Evolutionary conservation across 192 early-diverging fungal genomes (phyloP), one percentile per base, ranked within the genome.

Genomic region (Coemansia sp.): DNA sequence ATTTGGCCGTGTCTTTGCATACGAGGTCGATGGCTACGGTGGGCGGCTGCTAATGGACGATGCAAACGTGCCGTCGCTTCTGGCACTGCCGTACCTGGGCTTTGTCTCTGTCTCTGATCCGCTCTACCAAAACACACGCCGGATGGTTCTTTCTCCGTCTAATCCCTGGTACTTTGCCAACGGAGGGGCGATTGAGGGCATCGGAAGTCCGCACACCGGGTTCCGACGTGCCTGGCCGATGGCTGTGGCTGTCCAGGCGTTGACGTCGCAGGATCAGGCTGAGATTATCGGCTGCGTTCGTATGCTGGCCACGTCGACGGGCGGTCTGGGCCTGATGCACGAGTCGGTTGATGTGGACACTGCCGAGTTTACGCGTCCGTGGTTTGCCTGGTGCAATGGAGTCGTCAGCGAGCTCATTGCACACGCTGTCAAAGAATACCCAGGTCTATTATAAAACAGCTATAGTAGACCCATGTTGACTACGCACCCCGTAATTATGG

Each of bases 381-480:
- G 83, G 80, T 87, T 87, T 60, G 81, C 81, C 10, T 87, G 86
- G 86, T 79, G 84, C 41, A 87, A 87, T 61, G 81, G 74, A n/a
- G 63, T 87, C 7, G 69, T 84, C 50, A 82, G 81, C 17, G 74
- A 80, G 38, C 68, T 79, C 22, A 53, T 53, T 35, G 21, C 52
- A 7, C 27, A 8, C 17, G 17, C 18, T 17, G 52, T 53, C 8
- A 17, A 8, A 6, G 17, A 53, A 32, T 19, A 53, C 11, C 52
- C 52, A 7, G 52, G 52, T 9, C 32, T 53, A 4, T 35, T 53
- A 17, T 53, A 27, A 4, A 35, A 24, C n/a, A n/a, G n/a, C n/a
- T 32, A 32, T 32, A 32, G 29, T 32, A 32, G 34, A 21, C 62
- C 32, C 62, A 63, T 63, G 24, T 14, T n/a, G 18, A 63, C 56